phyloP scores from a whole-genome alignment of 2,329 filamentous ascomycete genomes.

The Penicillium brevicompactum region DNA sequence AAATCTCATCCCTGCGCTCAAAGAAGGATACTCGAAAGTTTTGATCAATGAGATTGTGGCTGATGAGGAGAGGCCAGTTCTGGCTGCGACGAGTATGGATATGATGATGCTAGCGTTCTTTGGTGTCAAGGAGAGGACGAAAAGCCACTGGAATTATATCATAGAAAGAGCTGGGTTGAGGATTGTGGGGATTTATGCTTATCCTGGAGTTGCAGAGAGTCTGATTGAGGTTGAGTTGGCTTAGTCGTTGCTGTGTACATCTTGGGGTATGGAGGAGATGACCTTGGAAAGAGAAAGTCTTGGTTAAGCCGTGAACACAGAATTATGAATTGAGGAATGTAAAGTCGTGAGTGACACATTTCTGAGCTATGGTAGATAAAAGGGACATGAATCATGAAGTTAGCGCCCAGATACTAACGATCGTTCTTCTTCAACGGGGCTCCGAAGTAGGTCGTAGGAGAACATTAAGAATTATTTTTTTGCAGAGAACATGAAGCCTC shows the following conservation, averaged over 20 bases:
- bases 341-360: too few species aligned
- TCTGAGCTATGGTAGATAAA: not conserved
- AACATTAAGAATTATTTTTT: not conserved
- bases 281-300: too few species aligned
- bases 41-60: constrained; percentile 27
- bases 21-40: constrained; percentile 22
- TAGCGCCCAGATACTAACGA: not conserved
- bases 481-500: not conserved
- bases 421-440: not conserved
- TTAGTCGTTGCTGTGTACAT: not conserved
- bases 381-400: not conserved
- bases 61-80: constrained; percentile 18
- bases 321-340: too few species aligned
- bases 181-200: constrained; percentile 17
- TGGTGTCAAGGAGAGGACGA: constrained; percentile 19
- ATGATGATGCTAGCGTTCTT: constrained; percentile 29
- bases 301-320: too few species aligned
- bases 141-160: constrained; percentile 18
- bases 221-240: constrained; percentile 25
- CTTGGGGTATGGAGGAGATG: too few species aligned
- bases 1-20: constrained; percentile 23
- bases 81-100: constrained; percentile 26
- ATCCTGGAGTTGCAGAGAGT: constrained; percentile 21
- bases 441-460: not conserved
- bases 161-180: constrained; percentile 16